Evolutionary conservation across 345 rosid genomes (phyloP).

Genomic region (Theobroma cacao): DNA sequence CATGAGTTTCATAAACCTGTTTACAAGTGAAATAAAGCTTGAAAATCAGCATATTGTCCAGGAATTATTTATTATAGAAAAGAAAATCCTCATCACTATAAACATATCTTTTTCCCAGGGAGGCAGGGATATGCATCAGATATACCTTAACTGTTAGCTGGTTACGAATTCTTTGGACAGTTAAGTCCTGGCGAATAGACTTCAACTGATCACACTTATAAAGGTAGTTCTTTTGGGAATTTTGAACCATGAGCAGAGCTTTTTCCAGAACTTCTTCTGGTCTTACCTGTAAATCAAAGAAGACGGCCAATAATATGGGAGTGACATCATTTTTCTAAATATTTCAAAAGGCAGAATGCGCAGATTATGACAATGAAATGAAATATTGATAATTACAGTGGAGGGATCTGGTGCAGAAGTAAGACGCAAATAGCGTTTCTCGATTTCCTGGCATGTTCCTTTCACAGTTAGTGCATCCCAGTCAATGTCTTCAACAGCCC

Average conservation of each 20-base stretch:
- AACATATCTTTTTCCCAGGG: background rate
- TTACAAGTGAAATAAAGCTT: constrained; percentile 13
- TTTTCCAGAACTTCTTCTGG: constrained; percentile 95
- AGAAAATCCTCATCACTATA: constrained; percentile 16
- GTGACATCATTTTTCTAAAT: background rate
- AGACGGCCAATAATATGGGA: constrained; percentile 6
- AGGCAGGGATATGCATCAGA: background rate
- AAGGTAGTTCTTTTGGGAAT: constrained; percentile 88
- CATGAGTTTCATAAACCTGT: constrained; percentile 99
- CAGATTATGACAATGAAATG: constrained; percentile 5
- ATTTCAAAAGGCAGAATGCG: constrained; percentile 9
- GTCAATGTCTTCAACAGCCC: constrained; percentile 98
- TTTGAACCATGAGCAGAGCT: constrained; percentile 80
- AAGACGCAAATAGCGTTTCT: constrained; percentile 95
- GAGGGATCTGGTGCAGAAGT: constrained; percentile 99
- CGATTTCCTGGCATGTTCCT: constrained; percentile 95
- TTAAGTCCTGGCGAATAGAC: constrained; percentile 97
- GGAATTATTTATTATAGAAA: background rate
- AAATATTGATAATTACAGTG: constrained; percentile 55
- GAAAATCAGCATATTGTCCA: background rate
- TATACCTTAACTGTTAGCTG: constrained; percentile 83
- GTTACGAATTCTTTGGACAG: constrained; percentile 89
- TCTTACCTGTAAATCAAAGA: constrained; percentile 63
- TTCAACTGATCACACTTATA: constrained; percentile 96
- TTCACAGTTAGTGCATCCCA: constrained; percentile 97